Base-by-base conservation (phyloP, 441 rosid species). In the Hura crepitans region DNA sequence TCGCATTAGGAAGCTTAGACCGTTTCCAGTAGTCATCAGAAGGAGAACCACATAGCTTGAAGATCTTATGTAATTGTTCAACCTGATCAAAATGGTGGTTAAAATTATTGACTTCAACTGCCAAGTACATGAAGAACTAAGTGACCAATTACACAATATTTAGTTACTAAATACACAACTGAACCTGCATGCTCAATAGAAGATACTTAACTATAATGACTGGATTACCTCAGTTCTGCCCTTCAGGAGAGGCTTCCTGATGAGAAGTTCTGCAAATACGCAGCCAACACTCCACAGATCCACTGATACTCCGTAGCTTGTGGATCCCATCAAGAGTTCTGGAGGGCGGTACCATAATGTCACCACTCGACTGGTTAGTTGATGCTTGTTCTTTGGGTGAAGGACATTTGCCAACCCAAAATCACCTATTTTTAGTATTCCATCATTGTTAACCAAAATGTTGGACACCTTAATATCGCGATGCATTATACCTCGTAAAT, bases 281-380 rank as follows among this genome's bases (percentile, higher is more conserved):
- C 97, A 93, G 20, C 98, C 98, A 15, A 89, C 86, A 72, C 97
- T 93, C 98, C 98, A 93, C 28, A 93, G 75, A 75, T 93, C 98
- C 27, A 87, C 83, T 0, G 97, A 79, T 71, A 88, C 88, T 23
- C 88, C 91, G 58, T 93, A 93, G 71, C 80, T 87, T 20, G 90
- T 93, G 8, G 97, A 91, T 8, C 97, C 98, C 95, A 91, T 89
- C 71, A 93, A 78, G 73, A 91, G 98, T 76, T 93, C 98, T 5
- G 98, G 98, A 66, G 98, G 93, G 49, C 97, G 86, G 68, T 93
- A 91, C 98, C 98, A 91, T 37, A 93, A 75, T 56, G 98, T 93
- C 65, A 93, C 97, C 0, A 93, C 98, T 53, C 90, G 95, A 67
- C 98, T 93, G 0, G 98, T 93, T 58, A 93, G 79, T 22, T 85